These are phyloP conservation scores for Poronia punctata DNA, from an alignment of 495 filamentous ascomycete genomes.

Conservation along the genomic window DNA sequence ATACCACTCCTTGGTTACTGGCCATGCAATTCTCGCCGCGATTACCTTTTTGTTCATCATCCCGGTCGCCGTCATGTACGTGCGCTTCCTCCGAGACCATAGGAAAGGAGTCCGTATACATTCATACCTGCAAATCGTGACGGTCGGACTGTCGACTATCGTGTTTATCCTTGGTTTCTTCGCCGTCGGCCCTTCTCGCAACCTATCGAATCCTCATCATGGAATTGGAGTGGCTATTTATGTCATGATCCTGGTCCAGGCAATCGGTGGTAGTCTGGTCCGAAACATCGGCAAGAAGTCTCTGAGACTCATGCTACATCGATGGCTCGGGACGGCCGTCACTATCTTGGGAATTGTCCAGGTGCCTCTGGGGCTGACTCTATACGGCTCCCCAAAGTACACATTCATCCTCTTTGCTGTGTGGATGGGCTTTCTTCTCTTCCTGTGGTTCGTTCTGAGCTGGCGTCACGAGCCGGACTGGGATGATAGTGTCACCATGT, in stretches of 20 bases:
- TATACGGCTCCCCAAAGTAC: slow-evolving; percentile 82
- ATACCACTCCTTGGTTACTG: slow-evolving; percentile 73
- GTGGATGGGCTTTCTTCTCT: slow-evolving; percentile 57
- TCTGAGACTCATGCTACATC: slow-evolving; percentile 72
- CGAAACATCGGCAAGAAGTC: slow-evolving; percentile 53
- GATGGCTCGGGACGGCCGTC: slow-evolving; percentile 74
- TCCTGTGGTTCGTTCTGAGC: slow-evolving; percentile 66
- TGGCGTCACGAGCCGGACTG: slow-evolving; percentile 51
- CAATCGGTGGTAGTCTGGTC: slow-evolving; percentile 67
- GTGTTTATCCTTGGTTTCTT: slow-evolving; percentile 71
- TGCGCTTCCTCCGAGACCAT: slow-evolving; percentile 61
- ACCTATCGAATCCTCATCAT: slow-evolving; percentile 88
- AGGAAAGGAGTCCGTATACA: slow-evolving; percentile 65
- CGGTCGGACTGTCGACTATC: slow-evolving; percentile 62
- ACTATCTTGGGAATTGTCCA: slow-evolving; percentile 78
- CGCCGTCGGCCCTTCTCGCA: slow-evolving; percentile 68
- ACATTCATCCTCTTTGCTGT: slow-evolving; percentile 82
- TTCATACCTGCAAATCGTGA: slow-evolving; percentile 80
- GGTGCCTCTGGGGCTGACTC: slow-evolving; percentile 79
- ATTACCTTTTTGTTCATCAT: slow-evolving; percentile 84
- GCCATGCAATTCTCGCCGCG: slow-evolving; percentile 77
- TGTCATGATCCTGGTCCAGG: slow-evolving; percentile 72
- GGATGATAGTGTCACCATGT: slow-evolving; percentile 22
- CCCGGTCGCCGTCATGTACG: slow-evolving; percentile 67
- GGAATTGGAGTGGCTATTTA: slow-evolving; percentile 90